Base-by-base conservation (phyloP, 2,329 filamentous ascomycete species). In the Macrophomina pseudophaseolina region DNA sequence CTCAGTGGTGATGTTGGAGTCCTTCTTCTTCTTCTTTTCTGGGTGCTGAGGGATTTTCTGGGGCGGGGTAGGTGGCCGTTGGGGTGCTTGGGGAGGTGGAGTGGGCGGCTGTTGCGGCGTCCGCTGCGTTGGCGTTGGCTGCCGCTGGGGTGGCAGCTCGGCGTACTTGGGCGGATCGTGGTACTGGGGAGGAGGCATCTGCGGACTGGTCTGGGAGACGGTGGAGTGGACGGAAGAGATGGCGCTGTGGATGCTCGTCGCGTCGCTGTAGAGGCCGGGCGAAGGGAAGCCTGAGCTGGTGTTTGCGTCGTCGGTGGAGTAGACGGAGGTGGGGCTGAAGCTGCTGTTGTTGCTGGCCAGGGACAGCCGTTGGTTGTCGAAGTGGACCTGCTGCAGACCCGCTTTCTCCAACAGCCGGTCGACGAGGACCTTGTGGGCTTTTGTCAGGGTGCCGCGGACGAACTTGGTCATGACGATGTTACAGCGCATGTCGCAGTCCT, bases 401-500 rank as follows among this genome's bases (percentile, higher is more conserved):
- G 64, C 53, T 42, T 65, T 63, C 59, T 63, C 59, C 9, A 63
- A 44, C 44, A 63, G 59, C 1, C 59, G 59, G 32, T 63, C 59
- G 48, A 63, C 44, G 44, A 63, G 59, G n/a, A 52, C 59, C 32
- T 83, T 84, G 73, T 96, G 92, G 0, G 91, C 87, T 73, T 91
- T 91, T 72, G 91, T 91, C 53, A 96, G 84, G 14, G 91, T 95
- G 79, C 88, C 91, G 82, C 91, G 94, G 67, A 97, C 91, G 73
- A 96, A 96, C 7, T 81, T 80, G 0, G 88, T 85, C 81, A 95
- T 86, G 69, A 95, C 81, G 67, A 93, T 81, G 73, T 93, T 94
- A 80, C 92, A 96, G 66, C 86, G 86, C 83, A 97, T 88, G 69
- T 93, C 90, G 58, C 95, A 89, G 70, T 97, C 93, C 81, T 97